Evolutionary conservation across 2,329 filamentous ascomycete species (phyloP).

Genomic region (Botryotinia convoluta): DNA sequence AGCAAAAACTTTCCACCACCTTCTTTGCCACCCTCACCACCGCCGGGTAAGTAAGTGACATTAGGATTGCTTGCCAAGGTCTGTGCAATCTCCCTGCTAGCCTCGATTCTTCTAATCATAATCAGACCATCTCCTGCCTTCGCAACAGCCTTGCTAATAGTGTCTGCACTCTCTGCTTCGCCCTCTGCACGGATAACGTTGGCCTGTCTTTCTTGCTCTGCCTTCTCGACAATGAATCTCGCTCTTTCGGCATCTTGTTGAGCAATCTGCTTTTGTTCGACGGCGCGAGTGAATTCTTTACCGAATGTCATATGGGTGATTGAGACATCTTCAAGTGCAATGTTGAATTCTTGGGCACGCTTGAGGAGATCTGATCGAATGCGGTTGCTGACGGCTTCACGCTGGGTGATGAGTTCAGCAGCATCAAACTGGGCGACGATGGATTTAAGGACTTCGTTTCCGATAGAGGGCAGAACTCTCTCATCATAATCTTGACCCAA

Average conservation of each 20-base stretch:
- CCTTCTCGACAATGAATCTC: slow-evolving; percentile 96
- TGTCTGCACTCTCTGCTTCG: slow-evolving; percentile 94
- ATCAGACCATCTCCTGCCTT: slow-evolving; percentile 93
- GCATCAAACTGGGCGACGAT: slow-evolving; percentile 99
- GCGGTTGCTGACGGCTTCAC: slow-evolving; percentile 92
- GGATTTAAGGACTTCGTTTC: slow-evolving; percentile 98
- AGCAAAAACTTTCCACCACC: slow-evolving; percentile 60
- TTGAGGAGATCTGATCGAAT: slow-evolving; percentile 90
- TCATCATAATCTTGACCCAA: slow-evolving; percentile 99
- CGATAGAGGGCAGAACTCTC: slow-evolving; percentile 95
- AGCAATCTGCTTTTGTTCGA: slow-evolving; percentile 99
- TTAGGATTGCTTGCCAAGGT: slow-evolving; percentile 89
- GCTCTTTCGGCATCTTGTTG: slow-evolving; percentile 98
- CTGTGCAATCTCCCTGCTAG: slow-evolving; percentile 90
- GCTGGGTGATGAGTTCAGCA: slow-evolving; percentile 96
- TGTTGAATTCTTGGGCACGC: slow-evolving; percentile 96
- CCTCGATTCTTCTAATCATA: slow-evolving; percentile 95
- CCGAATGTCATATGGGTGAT: slow-evolving; percentile 99
- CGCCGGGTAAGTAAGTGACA: slow-evolving; percentile 87
- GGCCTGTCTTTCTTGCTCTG: slow-evolving; percentile 97
- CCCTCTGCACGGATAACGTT: slow-evolving; percentile 98
- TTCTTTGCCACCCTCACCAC: slow-evolving; percentile 58
- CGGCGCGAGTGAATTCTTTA: slow-evolving; percentile 96
- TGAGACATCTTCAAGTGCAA: slow-evolving; percentile 95
- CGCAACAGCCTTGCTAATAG: slow-evolving; percentile 88